Conservation (phyloP, 441 rosid genomes). For the Erodium trifolium region DNA sequence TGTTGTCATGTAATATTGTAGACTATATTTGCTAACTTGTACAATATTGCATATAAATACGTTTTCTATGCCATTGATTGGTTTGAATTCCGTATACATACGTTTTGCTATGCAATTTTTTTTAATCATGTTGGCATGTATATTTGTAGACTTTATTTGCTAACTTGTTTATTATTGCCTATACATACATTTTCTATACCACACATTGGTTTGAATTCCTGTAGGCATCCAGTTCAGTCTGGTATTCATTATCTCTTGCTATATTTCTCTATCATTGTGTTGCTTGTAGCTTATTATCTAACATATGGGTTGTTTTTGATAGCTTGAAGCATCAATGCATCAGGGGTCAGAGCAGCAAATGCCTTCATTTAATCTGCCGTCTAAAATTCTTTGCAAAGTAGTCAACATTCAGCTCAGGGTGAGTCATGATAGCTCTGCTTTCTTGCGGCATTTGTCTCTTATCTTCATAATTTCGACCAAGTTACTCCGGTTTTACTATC, state of each 20-base stretch:
- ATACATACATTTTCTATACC: neutral
- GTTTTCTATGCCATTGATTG: neutral
- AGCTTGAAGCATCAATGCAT: constrained; percentile 95
- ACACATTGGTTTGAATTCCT: neutral
- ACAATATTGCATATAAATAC: neutral
- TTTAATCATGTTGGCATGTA: neutral
- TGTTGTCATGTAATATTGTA: neutral
- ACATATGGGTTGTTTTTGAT: constrained; percentile 7
- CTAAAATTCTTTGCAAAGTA: constrained; percentile 81
- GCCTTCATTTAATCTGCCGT: constrained; percentile 77
- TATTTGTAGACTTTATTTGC: neutral
- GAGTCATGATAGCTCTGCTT: constrained; percentile 4
- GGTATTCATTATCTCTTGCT: neutral
- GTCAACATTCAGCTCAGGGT: constrained; percentile 75
- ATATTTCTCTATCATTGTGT: neutral
- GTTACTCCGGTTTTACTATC: neutral
- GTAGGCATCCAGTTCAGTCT: neutral
- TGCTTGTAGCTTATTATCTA: constrained; percentile 3
- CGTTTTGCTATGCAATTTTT: neutral
- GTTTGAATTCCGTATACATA: neutral
- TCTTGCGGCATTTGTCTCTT: neutral
- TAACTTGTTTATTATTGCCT: neutral
- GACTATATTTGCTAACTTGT: constrained; percentile 2
- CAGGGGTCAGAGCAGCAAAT: constrained; percentile 84
- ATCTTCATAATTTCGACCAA: neutral